Percentiles rank a stretch among this genome's conserved stretches.
Conservation (phyloP, 169 alveolate genomes). For the Plasmodium gallinaceum region DNA sequence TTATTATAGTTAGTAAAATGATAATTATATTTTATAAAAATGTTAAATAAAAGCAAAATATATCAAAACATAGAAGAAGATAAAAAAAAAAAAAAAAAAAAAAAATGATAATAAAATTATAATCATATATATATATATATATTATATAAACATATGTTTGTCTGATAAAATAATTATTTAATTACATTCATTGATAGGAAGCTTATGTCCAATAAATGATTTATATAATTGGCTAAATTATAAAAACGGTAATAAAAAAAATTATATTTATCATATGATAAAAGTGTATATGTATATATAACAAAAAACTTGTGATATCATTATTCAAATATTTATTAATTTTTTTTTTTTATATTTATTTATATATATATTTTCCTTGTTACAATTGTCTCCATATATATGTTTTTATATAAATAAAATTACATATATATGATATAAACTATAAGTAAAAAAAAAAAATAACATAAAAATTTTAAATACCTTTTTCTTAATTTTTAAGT, state of each 20-base stretch:
- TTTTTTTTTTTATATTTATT: too few species aligned
- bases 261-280: too few species aligned
- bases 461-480: neutral
- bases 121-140: slow-evolving; percentile 1
- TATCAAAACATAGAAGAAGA: neutral
- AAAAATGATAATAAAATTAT: neutral
- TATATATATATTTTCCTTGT: too few species aligned
- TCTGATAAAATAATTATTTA: neutral
- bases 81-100: neutral
- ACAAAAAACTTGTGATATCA: too few species aligned
- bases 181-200: slow-evolving; percentile 23
- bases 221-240: slow-evolving; percentile 67
- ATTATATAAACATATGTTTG: neutral
- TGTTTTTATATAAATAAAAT: too few species aligned
- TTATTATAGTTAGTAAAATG: slow-evolving; percentile 51
- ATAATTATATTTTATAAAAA: neutral
- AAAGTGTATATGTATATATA: too few species aligned
- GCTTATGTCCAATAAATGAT: slow-evolving; percentile 64
- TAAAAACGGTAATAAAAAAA: slow-evolving; percentile 46
- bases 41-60: neutral
- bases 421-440: neutral
- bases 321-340: too few species aligned
- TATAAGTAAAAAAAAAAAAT: slow-evolving; percentile 10
- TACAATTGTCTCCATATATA: too few species aligned
- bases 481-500: too few species aligned